Base-by-base conservation (phyloP, 2,329 filamentous ascomycete species). In the Drechslerella stenobrocha region DNA sequence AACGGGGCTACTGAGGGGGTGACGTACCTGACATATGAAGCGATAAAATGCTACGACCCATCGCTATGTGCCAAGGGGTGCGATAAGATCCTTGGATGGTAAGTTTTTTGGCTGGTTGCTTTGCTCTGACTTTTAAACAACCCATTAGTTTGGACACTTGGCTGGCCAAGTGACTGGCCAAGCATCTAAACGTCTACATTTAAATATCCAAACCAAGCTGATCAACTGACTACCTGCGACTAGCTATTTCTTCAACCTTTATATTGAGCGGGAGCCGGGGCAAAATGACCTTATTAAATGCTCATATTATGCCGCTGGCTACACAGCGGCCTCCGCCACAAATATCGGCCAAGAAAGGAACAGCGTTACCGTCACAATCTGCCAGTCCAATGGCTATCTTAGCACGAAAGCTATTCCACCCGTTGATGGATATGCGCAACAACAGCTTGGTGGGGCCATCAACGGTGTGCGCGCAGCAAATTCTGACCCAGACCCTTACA, bases 401-500 rank as follows among this genome's bases (percentile, higher is more conserved):
- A 59, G 34, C 20, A 52, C 52, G 32, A 20, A 52, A 32, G 18
- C 47, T 1, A 52, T 24, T 18, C 47, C 37, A 22, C 35, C 40
- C 8, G 40, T 60, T 28, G 30, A 35, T 11, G 37, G 47, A 26
- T 60, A 46, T 20, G 37, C 28, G 7, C 37, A 37, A 3, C 37
- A 61, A 32, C 24, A 3, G 5, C 57, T 61, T 42, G 32, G 42
- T 13, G 57, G 48, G 1, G 48, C 48, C 26, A 53, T 40, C 15
- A 53, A 61, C 15, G 57, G 57, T 13, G 53, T 45, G 52, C 48
- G 48, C 1, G n/a, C n/a, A n/a, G n/a, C n/a, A n/a, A n/a, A n/a
- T n/a, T 34, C 46, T 8, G 32, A 45, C n/a, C 42, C 50, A 7
- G 57, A 61, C 24, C 57, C 40, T 2, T 61, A 61, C 26, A 61